Base-by-base conservation (phyloP, 2,329 filamentous ascomycete genomes). In the Amauroascus verrucosus region DNA sequence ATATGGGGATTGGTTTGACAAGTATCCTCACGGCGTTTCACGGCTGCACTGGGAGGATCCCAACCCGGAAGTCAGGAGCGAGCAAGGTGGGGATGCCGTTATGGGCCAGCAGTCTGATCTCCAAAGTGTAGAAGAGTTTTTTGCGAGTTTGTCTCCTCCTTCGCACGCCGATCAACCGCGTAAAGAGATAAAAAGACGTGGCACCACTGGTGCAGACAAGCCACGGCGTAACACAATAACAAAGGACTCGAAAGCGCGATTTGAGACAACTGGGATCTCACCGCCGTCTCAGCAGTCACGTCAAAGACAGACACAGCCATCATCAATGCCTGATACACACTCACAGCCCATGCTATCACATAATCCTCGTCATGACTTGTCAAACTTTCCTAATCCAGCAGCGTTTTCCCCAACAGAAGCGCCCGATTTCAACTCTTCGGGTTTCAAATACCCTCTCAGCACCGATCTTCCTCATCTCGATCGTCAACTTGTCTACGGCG, bases 1-100 rank as follows among this genome's bases (percentile, higher is more conserved):
- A 63, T 97, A 97, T 62, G 89, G 90, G 49, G 93, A 97, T 69
- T 97, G 93, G 93, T 97, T 97, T 63, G 86, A 93, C 64, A 81
- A 86, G 59, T 97, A 96, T 65, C 93, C 93, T 0, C 86, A 95
- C 62, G 93, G 93, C 1, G 87, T 97, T 14, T 88, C 87, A 2
- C 82, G 87, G 56, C 78, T 83, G 1, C 88, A 95, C 63, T 93
- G 88, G 68, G 83, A 88, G 62, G 88, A 93, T 59, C 84, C 86
- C 1, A 81, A 80, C 26, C 71, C 76, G 3, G 75, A 79, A 38
- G 76, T 80, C 62, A 83, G 84, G 65, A 86, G 84, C 60, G 86
- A 94, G 63, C 84, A 80, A 38, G 85, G 86, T 7, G 85, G 87
- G n/a, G 89, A 96, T 64, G 89, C 86, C 0, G 88, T 93, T 1